A percentile compares a stretch with the other conserved stretches of the same genome.
Evolutionary conservation across 2,329 filamentous ascomycete genomes (phyloP).

Genomic region (Pseudogymnoascus sp.): DNA sequence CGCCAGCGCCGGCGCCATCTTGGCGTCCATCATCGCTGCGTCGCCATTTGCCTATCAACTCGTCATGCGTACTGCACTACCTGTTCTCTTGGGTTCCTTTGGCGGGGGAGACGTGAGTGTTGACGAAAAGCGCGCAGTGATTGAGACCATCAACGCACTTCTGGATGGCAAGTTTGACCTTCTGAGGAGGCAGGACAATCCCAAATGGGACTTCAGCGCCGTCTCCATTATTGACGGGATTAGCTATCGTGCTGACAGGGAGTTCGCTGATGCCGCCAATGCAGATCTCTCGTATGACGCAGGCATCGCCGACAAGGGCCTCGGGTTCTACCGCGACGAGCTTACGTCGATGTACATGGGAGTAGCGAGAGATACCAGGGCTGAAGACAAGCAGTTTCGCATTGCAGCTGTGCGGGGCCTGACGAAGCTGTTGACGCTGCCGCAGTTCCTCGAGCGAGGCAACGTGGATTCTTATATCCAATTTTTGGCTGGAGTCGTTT

Average conservation of each 20-base stretch:
- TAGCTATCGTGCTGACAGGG: neutral
- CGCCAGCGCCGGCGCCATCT: conserved; percentile 14
- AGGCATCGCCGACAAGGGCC: neutral
- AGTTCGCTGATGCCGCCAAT: too few relatives aligned
- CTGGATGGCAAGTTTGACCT: conserved; percentile 14
- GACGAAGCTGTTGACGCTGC: conserved; percentile 18
- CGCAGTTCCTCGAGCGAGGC: conserved; percentile 1
- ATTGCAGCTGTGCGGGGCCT: conserved; percentile 22
- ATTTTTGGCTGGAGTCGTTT: conserved; percentile 18
- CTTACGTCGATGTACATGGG: neutral
- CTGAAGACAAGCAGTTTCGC: conserved; percentile 7
- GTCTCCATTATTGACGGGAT: neutral
- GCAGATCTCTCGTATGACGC: neutral
- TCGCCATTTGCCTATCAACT: conserved; percentile 18
- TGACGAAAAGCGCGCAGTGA: conserved; percentile 18
- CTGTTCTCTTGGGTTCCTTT: conserved; percentile 15
- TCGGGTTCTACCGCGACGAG: neutral
- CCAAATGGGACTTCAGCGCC: neutral
- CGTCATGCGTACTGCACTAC: conserved; percentile 17
- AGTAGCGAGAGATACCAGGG: neutral
- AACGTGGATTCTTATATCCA: conserved; percentile 5
- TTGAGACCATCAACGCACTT: conserved; percentile 23
- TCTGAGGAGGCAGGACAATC: neutral
- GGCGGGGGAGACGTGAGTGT: conserved; percentile 16
- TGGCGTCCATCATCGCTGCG: conserved; percentile 17